Percentiles rank a stretch among this genome's conserved stretches.
phyloP scores from a whole-genome alignment of 345 rosid genomes.

The Acer yangbiense region DNA sequence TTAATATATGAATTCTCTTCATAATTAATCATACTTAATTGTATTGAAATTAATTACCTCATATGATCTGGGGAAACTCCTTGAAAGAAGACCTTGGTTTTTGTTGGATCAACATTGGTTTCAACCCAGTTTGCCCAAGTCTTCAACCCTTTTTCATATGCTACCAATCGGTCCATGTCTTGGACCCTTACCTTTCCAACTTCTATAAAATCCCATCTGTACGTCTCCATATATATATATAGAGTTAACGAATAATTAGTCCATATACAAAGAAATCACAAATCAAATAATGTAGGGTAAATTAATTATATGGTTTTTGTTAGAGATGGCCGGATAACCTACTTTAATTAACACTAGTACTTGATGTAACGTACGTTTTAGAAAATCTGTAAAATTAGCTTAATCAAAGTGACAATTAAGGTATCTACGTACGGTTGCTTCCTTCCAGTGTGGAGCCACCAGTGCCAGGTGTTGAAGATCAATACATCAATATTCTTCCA shows the following conservation, averaged over 20 bases:
- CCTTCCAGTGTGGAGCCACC: slow-evolving; percentile 85
- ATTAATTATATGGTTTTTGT: too few species aligned
- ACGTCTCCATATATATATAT: too few species aligned
- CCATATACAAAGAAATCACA: too few species aligned
- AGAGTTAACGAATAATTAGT: too few species aligned
- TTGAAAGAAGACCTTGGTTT: slow-evolving; percentile 66
- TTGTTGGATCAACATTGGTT: slow-evolving; percentile 37
- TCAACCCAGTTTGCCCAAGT: slow-evolving; percentile 81
- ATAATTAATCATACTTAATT: background rate
- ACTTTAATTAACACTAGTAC: too few species aligned
- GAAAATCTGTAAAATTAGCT: background rate
- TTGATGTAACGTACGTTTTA: too few species aligned
- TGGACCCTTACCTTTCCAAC: slow-evolving; percentile 27
- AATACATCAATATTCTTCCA: slow-evolving; percentile 63
- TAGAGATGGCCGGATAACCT: too few species aligned
- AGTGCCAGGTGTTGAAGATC: slow-evolving; percentile 86
- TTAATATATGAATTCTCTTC: background rate
- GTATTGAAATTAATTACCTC: slow-evolving; percentile 26
- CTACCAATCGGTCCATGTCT: slow-evolving; percentile 66
- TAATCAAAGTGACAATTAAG: too few species aligned
- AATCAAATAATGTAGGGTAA: too few species aligned
- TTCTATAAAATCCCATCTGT: slow-evolving; percentile 63
- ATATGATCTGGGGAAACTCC: slow-evolving; percentile 75
- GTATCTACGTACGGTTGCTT: slow-evolving; percentile 62
- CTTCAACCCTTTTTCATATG: slow-evolving; percentile 57